Evolutionary conservation across 352 stramenopile genomes (phyloP).

Genomic region (Phytophthora vignae): DNA sequence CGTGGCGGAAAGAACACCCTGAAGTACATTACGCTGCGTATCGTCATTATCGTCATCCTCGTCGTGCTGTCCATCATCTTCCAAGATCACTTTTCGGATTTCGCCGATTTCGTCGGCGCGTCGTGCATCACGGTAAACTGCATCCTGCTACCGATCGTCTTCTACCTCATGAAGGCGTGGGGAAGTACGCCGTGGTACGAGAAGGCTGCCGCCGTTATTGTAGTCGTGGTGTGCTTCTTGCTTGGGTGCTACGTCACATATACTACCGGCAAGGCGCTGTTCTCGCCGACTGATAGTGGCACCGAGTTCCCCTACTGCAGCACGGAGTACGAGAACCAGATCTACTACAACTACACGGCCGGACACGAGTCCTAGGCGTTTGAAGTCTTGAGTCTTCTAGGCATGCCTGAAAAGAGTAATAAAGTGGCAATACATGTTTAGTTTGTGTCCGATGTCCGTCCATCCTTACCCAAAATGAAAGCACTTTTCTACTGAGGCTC

Average conservation of each 20-base stretch:
- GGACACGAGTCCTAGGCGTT: constrained; percentile 22
- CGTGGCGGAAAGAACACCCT: constrained; percentile 39
- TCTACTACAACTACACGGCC: constrained; percentile 47
- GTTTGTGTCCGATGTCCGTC: not conserved
- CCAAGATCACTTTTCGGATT: constrained; percentile 47
- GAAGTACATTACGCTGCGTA: constrained; percentile 47
- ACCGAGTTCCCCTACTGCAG: constrained; percentile 40
- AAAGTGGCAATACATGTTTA: constrained; percentile 2
- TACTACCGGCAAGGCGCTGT: constrained; percentile 32
- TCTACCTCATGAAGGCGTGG: constrained; percentile 43
- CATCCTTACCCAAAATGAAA: not conserved
- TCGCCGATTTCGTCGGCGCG: constrained; percentile 48
- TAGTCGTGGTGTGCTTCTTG: constrained; percentile 25
- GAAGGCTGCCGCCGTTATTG: constrained; percentile 20
- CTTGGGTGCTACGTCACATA: constrained; percentile 36
- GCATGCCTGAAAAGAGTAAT: not conserved
- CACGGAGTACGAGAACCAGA: constrained; percentile 39
- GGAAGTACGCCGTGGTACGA: constrained; percentile 25
- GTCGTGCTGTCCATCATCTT: constrained; percentile 44
- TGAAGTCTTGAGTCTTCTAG: not conserved
- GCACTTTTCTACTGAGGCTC: not conserved
- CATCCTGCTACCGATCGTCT: constrained; percentile 49
- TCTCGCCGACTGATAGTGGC: constrained; percentile 15
- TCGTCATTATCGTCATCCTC: constrained; percentile 49
- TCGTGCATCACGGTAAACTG: constrained; percentile 47